These are phyloP conservation scores for Mycena pura DNA, from an alignment of 768 basidiomycete species.

Conservation along the genomic window DNA sequence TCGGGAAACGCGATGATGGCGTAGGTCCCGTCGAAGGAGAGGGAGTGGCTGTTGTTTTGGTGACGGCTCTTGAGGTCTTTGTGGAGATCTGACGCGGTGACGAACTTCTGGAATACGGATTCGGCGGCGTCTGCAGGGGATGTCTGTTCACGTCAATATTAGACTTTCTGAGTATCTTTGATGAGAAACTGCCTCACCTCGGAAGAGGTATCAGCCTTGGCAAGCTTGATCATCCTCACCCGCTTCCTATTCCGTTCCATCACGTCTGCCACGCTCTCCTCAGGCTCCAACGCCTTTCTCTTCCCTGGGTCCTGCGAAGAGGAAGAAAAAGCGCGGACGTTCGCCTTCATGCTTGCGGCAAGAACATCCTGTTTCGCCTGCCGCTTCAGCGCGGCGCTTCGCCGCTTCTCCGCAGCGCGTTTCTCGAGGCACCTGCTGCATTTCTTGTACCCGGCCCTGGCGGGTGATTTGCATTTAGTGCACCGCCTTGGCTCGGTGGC, in stretches of 20 bases:
- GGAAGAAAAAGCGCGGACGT: neutral
- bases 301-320: constrained; percentile 2
- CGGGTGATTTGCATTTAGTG: constrained; percentile 5
- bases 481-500: neutral
- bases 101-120: neutral
- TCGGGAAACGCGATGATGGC: no score
- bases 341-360: neutral
- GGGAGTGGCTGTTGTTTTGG: no score
- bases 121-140: neutral
- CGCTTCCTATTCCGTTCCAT: constrained; percentile 16
- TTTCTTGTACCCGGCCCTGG: neutral
- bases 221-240: constrained; percentile 12
- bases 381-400: no score
- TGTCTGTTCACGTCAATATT: neutral
- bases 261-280: neutral
- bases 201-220: neutral
- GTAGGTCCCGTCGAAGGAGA: no score
- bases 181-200: neutral
- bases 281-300: constrained; percentile 7
- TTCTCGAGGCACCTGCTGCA: constrained; percentile 17
- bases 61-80: no score
- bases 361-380: no score
- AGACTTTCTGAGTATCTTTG: neutral
- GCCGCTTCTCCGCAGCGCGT: neutral
- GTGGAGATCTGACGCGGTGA: neutral